A percentile compares a stretch with the other conserved stretches of the same genome.
Evolutionary conservation across 192 early-diverging fungal genomes (phyloP).

Genomic region (Dissophora globulifera): DNA sequence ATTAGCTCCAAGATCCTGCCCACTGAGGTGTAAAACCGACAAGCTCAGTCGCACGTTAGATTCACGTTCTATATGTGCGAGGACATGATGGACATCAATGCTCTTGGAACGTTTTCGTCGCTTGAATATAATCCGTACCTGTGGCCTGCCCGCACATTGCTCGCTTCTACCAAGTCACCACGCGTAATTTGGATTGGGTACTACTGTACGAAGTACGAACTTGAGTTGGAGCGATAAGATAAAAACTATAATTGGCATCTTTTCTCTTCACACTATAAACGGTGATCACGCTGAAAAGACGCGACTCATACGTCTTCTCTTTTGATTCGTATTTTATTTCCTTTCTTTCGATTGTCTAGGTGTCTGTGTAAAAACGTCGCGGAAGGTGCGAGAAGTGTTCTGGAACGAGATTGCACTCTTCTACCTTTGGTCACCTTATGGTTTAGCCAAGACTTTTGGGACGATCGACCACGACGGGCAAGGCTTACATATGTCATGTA

Average conservation of each 20-base stretch:
- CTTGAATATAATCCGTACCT: constrained; percentile 81
- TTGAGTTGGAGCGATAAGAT: background rate
- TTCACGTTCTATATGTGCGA: constrained; percentile 81
- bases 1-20: constrained; percentile 80
- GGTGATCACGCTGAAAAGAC: background rate
- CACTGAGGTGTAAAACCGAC: constrained; percentile 81
- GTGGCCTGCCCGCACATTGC: constrained; percentile 70
- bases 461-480: constrained; percentile 83
- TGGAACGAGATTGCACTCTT: constrained; percentile 86
- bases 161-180: constrained; percentile 71
- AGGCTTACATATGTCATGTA: constrained; percentile 83
- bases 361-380: constrained; percentile 80
- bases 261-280: background rate
- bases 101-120: constrained; percentile 80
- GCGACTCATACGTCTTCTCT: background rate
- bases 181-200: background rate
- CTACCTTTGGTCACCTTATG: constrained; percentile 85
- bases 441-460: constrained; percentile 86
- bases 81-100: constrained; percentile 85
- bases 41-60: constrained; percentile 81
- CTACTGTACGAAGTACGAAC: background rate
- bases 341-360: constrained; percentile 50
- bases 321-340: background rate
- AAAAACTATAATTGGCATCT: background rate
- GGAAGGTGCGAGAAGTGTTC: constrained; percentile 79